These are phyloP conservation scores for Phyllosticta capitalensis DNA, from an alignment of 2,329 filamentous ascomycete genomes.

Conservation along the genomic window DNA sequence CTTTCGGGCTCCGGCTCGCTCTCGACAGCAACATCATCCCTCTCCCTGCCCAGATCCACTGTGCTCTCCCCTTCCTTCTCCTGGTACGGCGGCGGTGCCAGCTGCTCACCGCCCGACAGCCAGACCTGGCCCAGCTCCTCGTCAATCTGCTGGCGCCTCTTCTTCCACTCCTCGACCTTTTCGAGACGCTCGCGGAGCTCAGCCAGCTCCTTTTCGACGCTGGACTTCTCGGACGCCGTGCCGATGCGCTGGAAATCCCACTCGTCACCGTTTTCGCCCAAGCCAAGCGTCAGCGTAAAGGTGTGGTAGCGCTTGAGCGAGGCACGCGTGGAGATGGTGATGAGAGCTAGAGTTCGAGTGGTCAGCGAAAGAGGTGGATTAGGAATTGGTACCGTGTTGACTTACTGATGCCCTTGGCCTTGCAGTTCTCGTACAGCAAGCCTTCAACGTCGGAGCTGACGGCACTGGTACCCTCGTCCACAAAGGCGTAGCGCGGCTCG, in stretches of 20 bases:
- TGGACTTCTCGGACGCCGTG: slow-evolving; percentile 84
- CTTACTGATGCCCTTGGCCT: slow-evolving; percentile 86
- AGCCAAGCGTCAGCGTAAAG: slow-evolving; percentile 76
- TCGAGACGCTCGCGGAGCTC: slow-evolving; percentile 72
- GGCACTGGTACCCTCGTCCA: slow-evolving; percentile 92
- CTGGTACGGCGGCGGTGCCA: slow-evolving; percentile 29
- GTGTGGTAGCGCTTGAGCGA: slow-evolving; percentile 94
- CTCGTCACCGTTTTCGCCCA: slow-evolving; percentile 69
- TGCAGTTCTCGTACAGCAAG: slow-evolving; percentile 82
- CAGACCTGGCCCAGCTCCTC: slow-evolving; percentile 61
- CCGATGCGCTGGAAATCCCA: slow-evolving; percentile 94
- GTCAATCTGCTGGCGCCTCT: slow-evolving; percentile 70
- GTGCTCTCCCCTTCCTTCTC: neutral
- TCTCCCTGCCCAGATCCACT: slow-evolving; percentile 5
- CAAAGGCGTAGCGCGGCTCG: slow-evolving; percentile 85
- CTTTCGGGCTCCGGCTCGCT: neutral
- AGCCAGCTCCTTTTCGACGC: slow-evolving; percentile 81
- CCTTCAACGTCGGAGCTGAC: slow-evolving; percentile 94
- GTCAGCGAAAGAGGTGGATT: neutral
- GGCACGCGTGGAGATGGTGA: slow-evolving; percentile 90
- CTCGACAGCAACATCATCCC: neutral
- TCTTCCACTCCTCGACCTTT: slow-evolving; percentile 78
- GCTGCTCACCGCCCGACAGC: slow-evolving; percentile 36
- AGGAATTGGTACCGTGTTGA: slow-evolving; percentile 17
- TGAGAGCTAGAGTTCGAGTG: slow-evolving; percentile 50